A percentile compares a stretch with the other conserved stretches of the same genome.
Conservation (phyloP, 2,329 filamentous ascomycete genomes). For the Xenoacremonium recifei region DNA sequence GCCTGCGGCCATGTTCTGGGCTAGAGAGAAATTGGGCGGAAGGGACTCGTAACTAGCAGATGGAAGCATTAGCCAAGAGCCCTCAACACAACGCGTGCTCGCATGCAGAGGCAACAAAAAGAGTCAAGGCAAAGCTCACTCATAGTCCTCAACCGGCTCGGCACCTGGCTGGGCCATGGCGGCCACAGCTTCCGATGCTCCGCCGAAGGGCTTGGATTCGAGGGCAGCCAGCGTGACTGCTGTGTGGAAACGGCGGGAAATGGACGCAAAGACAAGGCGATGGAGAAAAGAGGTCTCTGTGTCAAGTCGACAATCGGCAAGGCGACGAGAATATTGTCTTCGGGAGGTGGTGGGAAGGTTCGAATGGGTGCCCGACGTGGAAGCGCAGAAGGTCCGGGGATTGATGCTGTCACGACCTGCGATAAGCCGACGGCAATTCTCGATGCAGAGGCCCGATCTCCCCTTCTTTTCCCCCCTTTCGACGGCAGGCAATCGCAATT, state of each 20-base stretch:
- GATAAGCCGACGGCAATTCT: background rate
- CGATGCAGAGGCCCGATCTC: too few species aligned
- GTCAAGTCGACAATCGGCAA: background rate
- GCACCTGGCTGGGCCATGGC: constrained; percentile 67
- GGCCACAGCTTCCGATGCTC: constrained; percentile 65
- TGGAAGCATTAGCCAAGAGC: background rate
- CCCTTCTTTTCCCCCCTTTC: too few species aligned
- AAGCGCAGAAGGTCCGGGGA: too few species aligned
- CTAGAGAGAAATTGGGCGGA: constrained; percentile 88
- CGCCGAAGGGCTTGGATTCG: constrained; percentile 59
- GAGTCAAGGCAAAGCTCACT: constrained; percentile 44
- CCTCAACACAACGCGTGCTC: background rate
- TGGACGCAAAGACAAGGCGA: background rate
- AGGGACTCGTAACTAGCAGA: constrained; percentile 79
- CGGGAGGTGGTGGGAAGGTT: too few species aligned
- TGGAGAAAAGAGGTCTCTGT: background rate
- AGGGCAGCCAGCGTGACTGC: constrained; percentile 61
- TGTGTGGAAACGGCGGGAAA: constrained; percentile 6
- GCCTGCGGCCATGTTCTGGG: constrained; percentile 93
- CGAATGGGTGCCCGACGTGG: too few species aligned
- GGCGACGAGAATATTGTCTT: too few species aligned
- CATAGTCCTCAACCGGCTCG: constrained; percentile 64
- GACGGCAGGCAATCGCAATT: too few species aligned
- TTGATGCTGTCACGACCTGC: background rate
- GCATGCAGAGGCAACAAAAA: background rate